Evolutionary conservation across 768 basidiomycete genomes (phyloP).

Genomic region (Boletus sp.): DNA sequence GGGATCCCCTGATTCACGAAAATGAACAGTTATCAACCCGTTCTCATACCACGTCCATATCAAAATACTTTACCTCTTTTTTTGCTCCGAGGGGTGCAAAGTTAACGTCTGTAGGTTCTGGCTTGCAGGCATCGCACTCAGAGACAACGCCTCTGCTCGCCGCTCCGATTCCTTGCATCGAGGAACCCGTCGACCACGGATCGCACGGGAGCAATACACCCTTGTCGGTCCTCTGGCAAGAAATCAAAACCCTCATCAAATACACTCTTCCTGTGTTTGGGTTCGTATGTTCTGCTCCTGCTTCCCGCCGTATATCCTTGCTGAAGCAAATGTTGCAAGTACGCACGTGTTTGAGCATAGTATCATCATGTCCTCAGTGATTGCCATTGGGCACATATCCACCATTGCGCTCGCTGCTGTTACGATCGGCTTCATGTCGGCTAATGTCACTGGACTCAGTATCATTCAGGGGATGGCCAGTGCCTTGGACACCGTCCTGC

Average conservation of each 20-base stretch:
- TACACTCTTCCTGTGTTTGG: constrained; percentile 75
- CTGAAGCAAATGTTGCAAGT: constrained; percentile 24
- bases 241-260: constrained; percentile 45
- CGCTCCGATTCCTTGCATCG: constrained; percentile 50
- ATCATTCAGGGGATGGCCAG: constrained; percentile 81
- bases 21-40: neutral
- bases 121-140: constrained; percentile 9
- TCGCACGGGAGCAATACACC: constrained; percentile 21
- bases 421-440: constrained; percentile 71
- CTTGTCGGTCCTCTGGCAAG: constrained; percentile 1
- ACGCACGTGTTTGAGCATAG: constrained; percentile 85
- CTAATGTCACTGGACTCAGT: constrained; percentile 52
- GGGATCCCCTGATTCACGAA: neutral
- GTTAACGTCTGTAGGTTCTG: neutral
- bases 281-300: constrained; percentile 38
- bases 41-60: neutral
- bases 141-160: constrained; percentile 60
- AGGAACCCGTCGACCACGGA: constrained; percentile 32
- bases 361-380: constrained; percentile 76
- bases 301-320: neutral
- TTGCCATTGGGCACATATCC: constrained; percentile 91
- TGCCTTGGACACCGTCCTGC: constrained; percentile 89
- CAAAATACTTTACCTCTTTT: neutral
- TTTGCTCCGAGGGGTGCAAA: neutral
- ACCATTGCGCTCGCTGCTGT: constrained; percentile 87